Evolutionary conservation across 2,329 filamentous ascomycete genomes (phyloP).

Genomic region (Colletotrichum incanum): DNA sequence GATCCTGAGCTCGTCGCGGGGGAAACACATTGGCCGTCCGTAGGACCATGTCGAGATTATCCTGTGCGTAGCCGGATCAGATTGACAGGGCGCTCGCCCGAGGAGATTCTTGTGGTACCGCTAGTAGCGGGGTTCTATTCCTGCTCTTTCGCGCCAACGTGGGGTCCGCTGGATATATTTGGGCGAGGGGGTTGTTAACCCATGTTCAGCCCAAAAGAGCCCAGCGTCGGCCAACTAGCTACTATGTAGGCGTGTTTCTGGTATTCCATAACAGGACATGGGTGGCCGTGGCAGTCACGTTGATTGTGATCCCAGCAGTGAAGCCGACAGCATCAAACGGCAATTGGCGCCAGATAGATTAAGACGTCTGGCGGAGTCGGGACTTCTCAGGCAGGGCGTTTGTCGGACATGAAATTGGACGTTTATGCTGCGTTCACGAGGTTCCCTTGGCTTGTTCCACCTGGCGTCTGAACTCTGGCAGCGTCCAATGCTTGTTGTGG

Average conservation of each 20-base stretch:
- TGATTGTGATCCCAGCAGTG: not conserved
- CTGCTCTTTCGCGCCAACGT: conserved; percentile 14
- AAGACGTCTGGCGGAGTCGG: conserved; percentile 12
- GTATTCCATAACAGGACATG: conserved; percentile 24
- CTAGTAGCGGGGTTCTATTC: conserved; percentile 24
- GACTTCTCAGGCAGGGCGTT: not conserved
- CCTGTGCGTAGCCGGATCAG: conserved; percentile 18
- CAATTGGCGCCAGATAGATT: conserved; percentile 23
- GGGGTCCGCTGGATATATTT: conserved; percentile 14
- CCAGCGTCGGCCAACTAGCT: conserved; percentile 12
- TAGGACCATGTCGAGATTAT: conserved; percentile 6
- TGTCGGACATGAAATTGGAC: conserved; percentile 11
- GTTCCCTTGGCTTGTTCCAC: conserved; percentile 15
- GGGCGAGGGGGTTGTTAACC: conserved; percentile 6
- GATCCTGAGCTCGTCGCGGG: conserved; percentile 17
- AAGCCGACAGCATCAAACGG: conserved; percentile 15
- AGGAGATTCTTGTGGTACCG: conserved; percentile 11
- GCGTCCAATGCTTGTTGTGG: conserved; percentile 19
- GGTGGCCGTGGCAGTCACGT: not conserved
- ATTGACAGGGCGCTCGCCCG: conserved; percentile 13
- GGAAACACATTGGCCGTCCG: conserved; percentile 20
- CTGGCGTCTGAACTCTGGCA: conserved; percentile 30
- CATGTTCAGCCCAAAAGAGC: not conserved
- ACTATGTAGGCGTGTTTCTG: conserved; percentile 20
- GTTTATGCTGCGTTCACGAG: conserved; percentile 32